phyloP scores from a whole-genome alignment of 2,329 filamentous ascomycete species.

The Monosporascus sp. region DNA sequence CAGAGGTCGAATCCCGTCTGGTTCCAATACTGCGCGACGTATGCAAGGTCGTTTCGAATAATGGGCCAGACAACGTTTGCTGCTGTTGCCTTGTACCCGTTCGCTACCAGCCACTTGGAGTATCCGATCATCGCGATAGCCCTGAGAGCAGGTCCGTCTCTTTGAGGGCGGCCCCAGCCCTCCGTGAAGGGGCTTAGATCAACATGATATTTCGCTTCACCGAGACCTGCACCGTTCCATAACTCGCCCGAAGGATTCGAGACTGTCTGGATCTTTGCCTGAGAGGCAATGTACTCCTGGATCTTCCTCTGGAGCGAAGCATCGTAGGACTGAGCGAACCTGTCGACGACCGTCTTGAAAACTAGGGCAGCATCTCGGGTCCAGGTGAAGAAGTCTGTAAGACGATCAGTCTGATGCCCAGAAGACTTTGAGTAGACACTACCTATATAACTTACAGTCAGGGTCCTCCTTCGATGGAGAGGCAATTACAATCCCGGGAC shows the following conservation, averaged over 20 bases:
- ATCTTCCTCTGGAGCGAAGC: conserved; percentile 53
- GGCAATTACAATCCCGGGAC: conserved; percentile 50
- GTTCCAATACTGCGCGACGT: conserved; percentile 69
- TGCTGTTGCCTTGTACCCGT: conserved; percentile 57
- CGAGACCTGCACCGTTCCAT: conserved; percentile 50
- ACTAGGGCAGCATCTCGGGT: conserved; percentile 68
- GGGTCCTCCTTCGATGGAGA: conserved; percentile 49
- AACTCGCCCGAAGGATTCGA: conserved; percentile 63
- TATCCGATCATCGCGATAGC: conserved; percentile 70
- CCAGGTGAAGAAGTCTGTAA: conserved; percentile 71
- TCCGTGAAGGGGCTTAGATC: conserved; percentile 60
- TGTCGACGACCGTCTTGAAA: conserved; percentile 64
- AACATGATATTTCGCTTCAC: conserved; percentile 69
- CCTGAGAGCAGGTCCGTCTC: conserved; percentile 72
- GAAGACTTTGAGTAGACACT: not conserved
- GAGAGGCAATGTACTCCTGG: conserved; percentile 61
- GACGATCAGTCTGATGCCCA: conserved; percentile 6
- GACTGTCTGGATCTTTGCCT: conserved; percentile 61
- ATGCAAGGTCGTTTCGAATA: conserved; percentile 69
- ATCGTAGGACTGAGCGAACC: conserved; percentile 56
- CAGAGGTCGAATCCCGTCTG: conserved; percentile 68
- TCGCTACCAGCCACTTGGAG: conserved; percentile 63
- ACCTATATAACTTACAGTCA: conserved; percentile 41
- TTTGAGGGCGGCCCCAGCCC: conserved; percentile 71
- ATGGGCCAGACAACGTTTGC: conserved; percentile 63